Base-by-base conservation (phyloP, 768 basidiomycete genomes). In the Boletellus ananas region DNA sequence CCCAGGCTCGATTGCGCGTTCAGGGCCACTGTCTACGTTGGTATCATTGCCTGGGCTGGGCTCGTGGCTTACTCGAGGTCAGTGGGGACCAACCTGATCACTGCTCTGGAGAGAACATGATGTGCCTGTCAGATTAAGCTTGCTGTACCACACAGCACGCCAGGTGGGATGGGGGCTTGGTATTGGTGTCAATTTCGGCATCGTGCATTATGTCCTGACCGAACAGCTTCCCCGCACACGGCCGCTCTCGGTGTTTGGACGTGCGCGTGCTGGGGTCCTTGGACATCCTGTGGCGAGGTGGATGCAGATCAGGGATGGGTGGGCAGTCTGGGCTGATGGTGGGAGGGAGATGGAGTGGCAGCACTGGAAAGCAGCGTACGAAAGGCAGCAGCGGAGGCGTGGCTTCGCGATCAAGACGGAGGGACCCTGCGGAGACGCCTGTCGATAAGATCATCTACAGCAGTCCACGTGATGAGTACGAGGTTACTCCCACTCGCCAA, bases 21-120 rank as follows among this genome's bases (percentile, higher is more conserved):
- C 66, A 72, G 79, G 49, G 18, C 62, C 4, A 21, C 64, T 0
- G 67, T 87, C 12, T 83, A 85, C 58, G 27, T 68, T 8, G 78
- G 61, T 17, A 59, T 91, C 31, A 46, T 78, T 2, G 61, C 62
- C 0, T 89, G 84, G 86, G 75, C 83, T 3, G 73, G 61, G 2
- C 65, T 74, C 0, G 90, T 92, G 16, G 89, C 89, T 6, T 91
- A 87, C 72, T 92, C 90, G 38, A 73, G 90, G 90, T 87, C 57
- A 41, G 75, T 57, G 14, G 11, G n/a, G 21, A 34, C 18, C 38
- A 4, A 46, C 27, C 6, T 11, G 10, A 29, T 6, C 29, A 8
- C 7, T 29, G 12, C 18, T 5, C n/a, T 17, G 25, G 10, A 9
- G 18, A 2, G 40, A 17, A 27, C 45, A 25, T 45, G 34, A 54